A percentile compares a stretch with the other conserved stretches of the same genome.
These are phyloP conservation scores for Rhizophlyctis rosea DNA, from an alignment of 192 early-diverging fungal genomes.

Conservation along the genomic window DNA sequence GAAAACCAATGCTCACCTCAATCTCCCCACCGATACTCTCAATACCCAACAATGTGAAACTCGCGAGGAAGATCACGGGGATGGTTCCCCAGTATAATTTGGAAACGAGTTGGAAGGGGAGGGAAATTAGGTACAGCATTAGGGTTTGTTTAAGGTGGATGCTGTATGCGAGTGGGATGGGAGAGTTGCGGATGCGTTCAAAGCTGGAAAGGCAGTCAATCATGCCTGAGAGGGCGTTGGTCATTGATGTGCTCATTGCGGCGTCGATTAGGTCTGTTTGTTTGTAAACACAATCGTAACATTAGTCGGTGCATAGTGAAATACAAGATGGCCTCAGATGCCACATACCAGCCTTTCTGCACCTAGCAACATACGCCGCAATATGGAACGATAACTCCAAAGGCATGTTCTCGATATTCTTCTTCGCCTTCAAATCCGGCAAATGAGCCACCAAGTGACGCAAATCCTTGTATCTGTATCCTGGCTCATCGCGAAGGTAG, in stretches of 20 bases:
- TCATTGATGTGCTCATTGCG: too few relatives aligned
- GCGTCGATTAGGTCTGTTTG: too few relatives aligned
- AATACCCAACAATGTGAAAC: constrained; percentile 48
- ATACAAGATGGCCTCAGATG: too few relatives aligned
- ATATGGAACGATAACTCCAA: constrained; percentile 42
- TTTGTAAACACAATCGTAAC: too few relatives aligned
- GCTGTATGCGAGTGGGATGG: constrained; percentile 85
- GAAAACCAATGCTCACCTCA: too few relatives aligned
- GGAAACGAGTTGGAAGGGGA: constrained; percentile 80
- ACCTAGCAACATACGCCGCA: constrained; percentile 24
- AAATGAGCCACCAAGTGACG: constrained; percentile 62
- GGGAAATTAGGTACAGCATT: constrained; percentile 64
- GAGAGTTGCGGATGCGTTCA: constrained; percentile 81
- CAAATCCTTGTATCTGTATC: constrained; percentile 66
- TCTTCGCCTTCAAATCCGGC: constrained; percentile 50
- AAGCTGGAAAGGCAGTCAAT: constrained; percentile 49
- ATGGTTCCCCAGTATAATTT: constrained; percentile 59
- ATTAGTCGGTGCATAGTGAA: too few relatives aligned
- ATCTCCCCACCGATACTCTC: too few relatives aligned
- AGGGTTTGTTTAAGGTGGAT: constrained; percentile 65
- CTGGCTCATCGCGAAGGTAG: constrained; percentile 74
- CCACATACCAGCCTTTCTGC: constrained; percentile 17
- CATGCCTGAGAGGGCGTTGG: constrained; percentile 27
- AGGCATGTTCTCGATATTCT: constrained; percentile 30
- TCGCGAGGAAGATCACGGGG: constrained; percentile 60